Evolutionary conservation across 1,139 yeast species (phyloP).

Genomic region (Citeromyces hawaiiensis): DNA sequence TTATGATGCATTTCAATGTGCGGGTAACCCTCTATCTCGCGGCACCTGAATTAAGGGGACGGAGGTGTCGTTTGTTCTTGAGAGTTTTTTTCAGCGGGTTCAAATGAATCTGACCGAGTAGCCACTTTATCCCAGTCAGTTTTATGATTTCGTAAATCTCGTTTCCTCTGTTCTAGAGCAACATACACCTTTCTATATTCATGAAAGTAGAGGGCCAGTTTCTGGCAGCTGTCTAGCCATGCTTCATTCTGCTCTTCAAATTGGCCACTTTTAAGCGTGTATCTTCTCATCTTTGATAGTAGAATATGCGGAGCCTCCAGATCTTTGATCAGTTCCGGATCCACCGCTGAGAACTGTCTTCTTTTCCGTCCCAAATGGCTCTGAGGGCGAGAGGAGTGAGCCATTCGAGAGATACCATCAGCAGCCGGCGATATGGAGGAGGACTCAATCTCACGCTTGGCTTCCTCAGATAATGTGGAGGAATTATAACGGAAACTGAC

Average conservation of each 20-base stretch:
- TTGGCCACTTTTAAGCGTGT: neutral
- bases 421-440: too few relatives aligned
- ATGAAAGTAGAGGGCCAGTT: constrained; percentile 4
- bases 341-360: neutral
- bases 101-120: neutral
- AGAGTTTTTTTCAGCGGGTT: constrained; percentile 3
- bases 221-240: neutral
- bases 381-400: too few relatives aligned
- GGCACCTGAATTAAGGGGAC: constrained; percentile 4
- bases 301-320: neutral
- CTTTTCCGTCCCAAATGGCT: neutral
- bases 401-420: too few relatives aligned
- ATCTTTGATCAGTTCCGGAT: neutral
- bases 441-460: too few relatives aligned
- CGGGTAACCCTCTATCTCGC: neutral
- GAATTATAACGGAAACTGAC: neutral
- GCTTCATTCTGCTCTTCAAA: neutral
- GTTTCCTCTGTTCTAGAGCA: constrained; percentile 10
- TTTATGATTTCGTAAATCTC: constrained; percentile 10
- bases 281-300: neutral
- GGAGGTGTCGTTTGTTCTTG: constrained; percentile 5
- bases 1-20: neutral
- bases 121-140: neutral
- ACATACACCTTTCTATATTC: constrained; percentile 9
- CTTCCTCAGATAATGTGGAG: too few relatives aligned